Evolutionary conservation across 768 basidiomycete species (phyloP), one percentile per base, ranked within the genome.

Genomic region (Suillus variegatus): DNA sequence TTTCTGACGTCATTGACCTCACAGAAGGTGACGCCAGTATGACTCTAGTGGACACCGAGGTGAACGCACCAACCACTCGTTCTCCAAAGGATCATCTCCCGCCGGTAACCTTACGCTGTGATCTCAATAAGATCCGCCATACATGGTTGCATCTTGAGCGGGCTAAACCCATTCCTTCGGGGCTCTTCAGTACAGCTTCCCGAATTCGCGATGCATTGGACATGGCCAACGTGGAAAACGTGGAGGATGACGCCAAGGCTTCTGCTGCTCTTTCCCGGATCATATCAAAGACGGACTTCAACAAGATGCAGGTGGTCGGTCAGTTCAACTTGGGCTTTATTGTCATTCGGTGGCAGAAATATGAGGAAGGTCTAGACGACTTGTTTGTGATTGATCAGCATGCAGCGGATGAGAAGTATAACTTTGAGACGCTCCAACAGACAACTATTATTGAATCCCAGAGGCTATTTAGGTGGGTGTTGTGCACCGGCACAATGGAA

Each of bases 301-400:
- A 76, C 8, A 69, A 69, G 7, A 99, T 99, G 97, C 82, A 88
- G 0, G 78, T 97, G 14, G 69, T 97, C 51, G 97, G 97, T 0
- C 97, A 99, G 77, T 99, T 98, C 77, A 99, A 99, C 71, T 84
- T 90, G 40, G 96, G 96, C 0, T 99, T 99, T 77, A 94, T 99
- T 75, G 85, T 99, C 64, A 86, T 87, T 3, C 86, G 96, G 7
- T 84, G 91, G 69, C 80, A 80, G 64, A 80, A 80, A 66, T 58
- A 43, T 0, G 60, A 36, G 57, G 64, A 36, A 6, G 44, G 12
- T 46, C 81, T 87, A 78, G 96, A 99, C 73, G 97, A 99, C 71
- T 80, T 99, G 49, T 99, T 98, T 78, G 95, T 99, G 67, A 85
- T 99, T 20, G 97, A 99, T 71, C 97, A 99, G 74, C 97, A 99